Base-by-base conservation (phyloP, 2,329 filamentous ascomycete genomes). In the Colletotrichum gloeosporioides region DNA sequence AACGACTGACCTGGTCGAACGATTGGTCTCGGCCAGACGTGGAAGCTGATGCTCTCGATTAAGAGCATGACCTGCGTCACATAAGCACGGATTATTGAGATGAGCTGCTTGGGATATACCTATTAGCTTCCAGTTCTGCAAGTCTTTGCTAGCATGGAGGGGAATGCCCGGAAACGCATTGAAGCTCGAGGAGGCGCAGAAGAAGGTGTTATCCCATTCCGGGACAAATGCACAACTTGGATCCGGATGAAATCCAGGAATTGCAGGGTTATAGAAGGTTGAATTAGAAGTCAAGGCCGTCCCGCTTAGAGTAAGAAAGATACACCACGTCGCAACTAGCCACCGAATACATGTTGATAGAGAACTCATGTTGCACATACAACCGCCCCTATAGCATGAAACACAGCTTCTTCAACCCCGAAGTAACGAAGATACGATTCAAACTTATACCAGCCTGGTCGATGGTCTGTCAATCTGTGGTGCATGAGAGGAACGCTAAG, bases 161-260 rank as follows among this genome's bases (percentile, higher is more conserved):
- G 89, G 89, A 12, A 90, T 81, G 1, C 89, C 89, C 0, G 89
- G 89, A 77, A 90, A 91, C 1, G 85, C 83, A 71, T 88, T 87
- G 79, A 90, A 91, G 2, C 87, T 89, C 3, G 89, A 90, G 0
- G 87, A 87, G 8, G 86, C 87, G 77, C 88, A 90, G 79, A 88
- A 89, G 78, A 89, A 90, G 15, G 85, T 88, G 27, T 84, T 84
- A 32, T 87, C 80, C 39, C 80, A 80, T 25, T 86, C 81, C 22
- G 80, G 78, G 49, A 88, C 80, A 68, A 85, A 84, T 15, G 85
- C 83, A 71, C 87, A 88, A 6, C 83, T 86, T 2, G 88, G 88
- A 78, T 90, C 88, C 0, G 88, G 86, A 78, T 89, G 85, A 81
- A 86, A 90, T 6, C 89, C 88, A 3, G 89, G 87, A 3, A 90